Base-by-base conservation (phyloP, 805 yeast genomes). In the Ogataea pini region DNA sequence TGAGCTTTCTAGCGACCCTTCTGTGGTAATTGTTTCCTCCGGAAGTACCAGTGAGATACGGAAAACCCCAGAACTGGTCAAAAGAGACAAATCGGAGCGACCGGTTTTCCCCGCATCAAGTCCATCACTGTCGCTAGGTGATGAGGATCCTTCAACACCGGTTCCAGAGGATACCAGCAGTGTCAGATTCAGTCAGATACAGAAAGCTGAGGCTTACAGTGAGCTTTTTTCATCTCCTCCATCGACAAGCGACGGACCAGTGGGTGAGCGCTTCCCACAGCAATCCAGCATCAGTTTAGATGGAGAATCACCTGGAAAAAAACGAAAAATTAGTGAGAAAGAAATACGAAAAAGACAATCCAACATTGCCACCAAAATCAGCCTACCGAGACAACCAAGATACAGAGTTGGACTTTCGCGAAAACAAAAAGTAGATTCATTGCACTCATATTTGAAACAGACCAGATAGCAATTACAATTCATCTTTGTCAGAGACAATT, bases 401-500 rank as follows among this genome's bases (percentile, higher is more conserved):
- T 43, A 34, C 20, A 38, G 59, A 25, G 57, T 56, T 17, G 57
- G 60, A 7, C 48, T 56, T 9, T 58, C 61, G 37, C 44, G 50
- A 25, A 50, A 42, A 20, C 41, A 45, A 18, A 51, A 49, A 34
- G 56, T 56, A 19, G 55, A 55, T 36, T 55, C 58, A 17, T 42
- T 58, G 32, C 61, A 56, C 36, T 33, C 60, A 9, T 55, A 57
- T 28, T 36, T 49, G 18, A 42, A 36, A 31, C 48, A 34, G 7
- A 13, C 17, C 13, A 7, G 27, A 24, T 12, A 28, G 16, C 22
- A n/a, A 14, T 45, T 51, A 62, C 34, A 63, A 50, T 48, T 63
- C 65, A 38, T 62, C 67, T 32, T 47, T 60, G n/a, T 34, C 18
- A 8, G 46, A 32, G 25, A 51, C 53, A 39, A 85, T 78, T 24